Base-by-base conservation (phyloP, 331 rosid genomes). In the Rhamnella rubrinervis region DNA sequence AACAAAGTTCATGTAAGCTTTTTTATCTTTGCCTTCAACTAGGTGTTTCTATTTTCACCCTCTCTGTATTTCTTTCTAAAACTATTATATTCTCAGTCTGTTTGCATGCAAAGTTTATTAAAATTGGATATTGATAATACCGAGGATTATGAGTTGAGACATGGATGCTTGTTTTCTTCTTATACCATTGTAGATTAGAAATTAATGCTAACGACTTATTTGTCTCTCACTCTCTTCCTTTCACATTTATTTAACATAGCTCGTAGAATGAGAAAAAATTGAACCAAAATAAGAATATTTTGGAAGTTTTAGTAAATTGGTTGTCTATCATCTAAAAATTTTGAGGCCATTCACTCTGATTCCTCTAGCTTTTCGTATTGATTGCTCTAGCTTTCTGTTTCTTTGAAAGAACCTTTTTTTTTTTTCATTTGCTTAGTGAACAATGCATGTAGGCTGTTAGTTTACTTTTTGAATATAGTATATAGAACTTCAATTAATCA, bases 1-100 rank as follows among this genome's bases (percentile, higher is more conserved):
- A 52, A 84, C 98, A 67, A 91, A 91, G 91, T 93, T 91, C 80
- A 91, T 88, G 98, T 91, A 81, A 65, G 85, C 47, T 23, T 72
- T 69, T 63, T 11, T 41, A 65, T 40, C 26, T 4, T 49, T 23
- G 55, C 40, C 47, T 20, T 71, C 38, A 55, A 26, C 61, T 59
- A 68, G 21, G 41, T 53, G 58, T 67, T 72, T 70, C 20, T 44
- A 38, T 16, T 31, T 53, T 19, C 51, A 53, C 16, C 37, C 26
- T 2, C 2, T 51, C 53, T 71, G 50, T 26, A 1, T 26, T 26
- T 39, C 16, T 18, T 20, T 44, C 26, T 5, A 47, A 41, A 63
- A 14, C 47, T 13, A 61, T 9, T 11, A 35, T 61, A 38, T 28
- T 61, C 20, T 35, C 1, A 6, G 6, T 59, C 14, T 16, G 16